Conservation (phyloP, 2,329 filamentous ascomycete genomes). For the Beauveria varroae region DNA sequence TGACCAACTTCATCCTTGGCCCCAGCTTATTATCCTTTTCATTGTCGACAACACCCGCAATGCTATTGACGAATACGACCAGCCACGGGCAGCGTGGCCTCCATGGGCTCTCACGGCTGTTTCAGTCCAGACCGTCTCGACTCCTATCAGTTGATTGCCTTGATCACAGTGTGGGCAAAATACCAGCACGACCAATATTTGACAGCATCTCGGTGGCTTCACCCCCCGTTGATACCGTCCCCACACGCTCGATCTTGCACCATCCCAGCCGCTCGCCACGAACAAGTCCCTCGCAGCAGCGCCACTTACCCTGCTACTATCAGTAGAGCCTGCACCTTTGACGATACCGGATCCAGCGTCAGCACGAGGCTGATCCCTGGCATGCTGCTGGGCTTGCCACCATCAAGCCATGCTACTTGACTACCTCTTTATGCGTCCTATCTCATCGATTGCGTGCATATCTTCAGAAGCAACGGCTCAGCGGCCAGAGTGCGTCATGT, state of each 20-base stretch:
- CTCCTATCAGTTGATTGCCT: background rate
- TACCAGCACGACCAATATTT: background rate
- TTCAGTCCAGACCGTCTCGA: background rate
- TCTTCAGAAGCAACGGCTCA: background rate
- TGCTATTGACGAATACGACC: background rate
- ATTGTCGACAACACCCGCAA: background rate
- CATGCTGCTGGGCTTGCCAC: background rate
- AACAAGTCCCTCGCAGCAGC: background rate
- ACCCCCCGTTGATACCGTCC: background rate
- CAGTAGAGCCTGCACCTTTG: background rate
- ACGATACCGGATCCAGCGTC: background rate
- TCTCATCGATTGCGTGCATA: background rate
- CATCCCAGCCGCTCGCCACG: background rate
- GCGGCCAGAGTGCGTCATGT: background rate
- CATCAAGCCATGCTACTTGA: background rate
- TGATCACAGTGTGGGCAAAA: background rate
- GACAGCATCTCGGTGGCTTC: background rate
- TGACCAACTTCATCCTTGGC: slow-evolving; percentile 4
- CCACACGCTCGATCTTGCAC: slow-evolving; percentile 8
- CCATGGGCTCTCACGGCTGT: background rate
- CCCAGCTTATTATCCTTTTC: background rate
- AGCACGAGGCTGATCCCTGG: background rate
- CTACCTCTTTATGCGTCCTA: background rate
- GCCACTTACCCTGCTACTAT: background rate
- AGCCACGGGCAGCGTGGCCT: background rate